These are phyloP conservation scores for Botrytis aclada DNA, from an alignment of 2,329 filamentous ascomycete genomes.

Conservation along the genomic window DNA sequence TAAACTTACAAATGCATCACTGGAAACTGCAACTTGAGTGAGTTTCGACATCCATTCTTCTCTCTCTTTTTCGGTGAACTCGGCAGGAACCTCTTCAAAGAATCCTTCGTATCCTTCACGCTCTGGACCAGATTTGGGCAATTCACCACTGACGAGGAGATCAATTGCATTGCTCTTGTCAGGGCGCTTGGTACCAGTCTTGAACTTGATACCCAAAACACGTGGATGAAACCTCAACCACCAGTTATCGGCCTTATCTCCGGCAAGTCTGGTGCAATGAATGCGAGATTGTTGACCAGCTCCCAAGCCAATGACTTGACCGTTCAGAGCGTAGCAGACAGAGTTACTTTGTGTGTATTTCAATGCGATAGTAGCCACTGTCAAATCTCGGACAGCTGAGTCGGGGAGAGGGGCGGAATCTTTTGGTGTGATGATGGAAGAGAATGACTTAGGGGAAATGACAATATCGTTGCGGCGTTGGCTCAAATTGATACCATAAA, in stretches of 20 bases:
- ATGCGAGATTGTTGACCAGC: constrained; percentile 97
- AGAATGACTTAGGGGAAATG: constrained; percentile 83
- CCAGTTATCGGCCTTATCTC: constrained; percentile 99
- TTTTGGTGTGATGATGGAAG: constrained; percentile 82
- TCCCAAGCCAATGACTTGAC: constrained; percentile 89
- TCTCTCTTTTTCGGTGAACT: constrained; percentile 82
- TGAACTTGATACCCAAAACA: constrained; percentile 87
- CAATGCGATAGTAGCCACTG: constrained; percentile 91
- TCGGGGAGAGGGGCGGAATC: constrained; percentile 70
- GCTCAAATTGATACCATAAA: constrained; percentile 84
- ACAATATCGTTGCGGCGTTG: constrained; percentile 91
- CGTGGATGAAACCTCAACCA: constrained; percentile 98
- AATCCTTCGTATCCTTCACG: constrained; percentile 80
- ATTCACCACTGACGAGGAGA: constrained; percentile 84
- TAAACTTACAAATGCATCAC: constrained; percentile 84
- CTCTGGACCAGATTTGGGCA: constrained; percentile 81
- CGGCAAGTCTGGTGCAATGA: constrained; percentile 94
- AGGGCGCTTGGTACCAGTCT: constrained; percentile 92
- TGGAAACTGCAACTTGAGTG: constrained; percentile 78
- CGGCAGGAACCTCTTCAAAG: constrained; percentile 82
- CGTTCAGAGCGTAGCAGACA: constrained; percentile 93
- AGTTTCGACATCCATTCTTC: constrained; percentile 82
- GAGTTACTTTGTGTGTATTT: constrained; percentile 99
- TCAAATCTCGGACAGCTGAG: constrained; percentile 80
- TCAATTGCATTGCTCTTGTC: constrained; percentile 99